phyloP scores from a whole-genome alignment of 139 green algal species.

The Desmodesmus armatus region DNA sequence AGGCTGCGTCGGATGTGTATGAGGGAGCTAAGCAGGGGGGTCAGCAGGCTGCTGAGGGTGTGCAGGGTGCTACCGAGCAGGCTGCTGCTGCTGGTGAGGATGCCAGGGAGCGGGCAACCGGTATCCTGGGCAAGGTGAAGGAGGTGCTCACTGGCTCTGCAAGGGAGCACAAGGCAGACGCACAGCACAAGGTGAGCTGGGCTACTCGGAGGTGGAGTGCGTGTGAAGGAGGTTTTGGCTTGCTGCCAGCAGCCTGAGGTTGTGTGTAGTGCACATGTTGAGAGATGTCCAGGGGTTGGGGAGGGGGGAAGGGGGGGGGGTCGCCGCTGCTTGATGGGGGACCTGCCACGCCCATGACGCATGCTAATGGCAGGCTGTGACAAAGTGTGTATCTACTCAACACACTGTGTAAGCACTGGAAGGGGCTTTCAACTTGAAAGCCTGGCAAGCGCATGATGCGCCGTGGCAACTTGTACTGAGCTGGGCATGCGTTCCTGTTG shows the following conservation, averaged over 20 bases:
- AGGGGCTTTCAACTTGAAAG: too few species aligned
- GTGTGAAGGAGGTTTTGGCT: not conserved
- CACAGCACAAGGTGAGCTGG: not conserved
- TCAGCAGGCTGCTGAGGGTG: not conserved
- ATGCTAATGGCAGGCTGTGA: too few species aligned
- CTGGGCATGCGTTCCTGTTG: too few species aligned
- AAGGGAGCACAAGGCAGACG: not conserved
- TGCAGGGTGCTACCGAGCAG: not conserved
- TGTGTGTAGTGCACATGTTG: not conserved
- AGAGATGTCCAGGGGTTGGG: too few species aligned
- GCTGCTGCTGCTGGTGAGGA: not conserved
- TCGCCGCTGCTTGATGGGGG: too few species aligned
- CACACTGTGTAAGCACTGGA: too few species aligned
- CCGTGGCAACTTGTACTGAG: too few species aligned
- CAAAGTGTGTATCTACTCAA: too few species aligned
- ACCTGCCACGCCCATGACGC: too few species aligned
- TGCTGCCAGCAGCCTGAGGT: not conserved
- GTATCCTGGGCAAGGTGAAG: slow-evolving; percentile 20
- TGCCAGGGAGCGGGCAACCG: not conserved
- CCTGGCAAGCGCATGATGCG: too few species aligned
- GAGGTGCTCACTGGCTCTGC: not conserved
- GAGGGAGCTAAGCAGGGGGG: not conserved
- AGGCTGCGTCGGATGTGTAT: too few species aligned
- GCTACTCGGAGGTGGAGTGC: not conserved
- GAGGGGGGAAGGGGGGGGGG: too few species aligned